These are phyloP conservation scores for Hibiscus tridactylites DNA, from an alignment of 345 rosid species.

Conservation along the genomic window DNA sequence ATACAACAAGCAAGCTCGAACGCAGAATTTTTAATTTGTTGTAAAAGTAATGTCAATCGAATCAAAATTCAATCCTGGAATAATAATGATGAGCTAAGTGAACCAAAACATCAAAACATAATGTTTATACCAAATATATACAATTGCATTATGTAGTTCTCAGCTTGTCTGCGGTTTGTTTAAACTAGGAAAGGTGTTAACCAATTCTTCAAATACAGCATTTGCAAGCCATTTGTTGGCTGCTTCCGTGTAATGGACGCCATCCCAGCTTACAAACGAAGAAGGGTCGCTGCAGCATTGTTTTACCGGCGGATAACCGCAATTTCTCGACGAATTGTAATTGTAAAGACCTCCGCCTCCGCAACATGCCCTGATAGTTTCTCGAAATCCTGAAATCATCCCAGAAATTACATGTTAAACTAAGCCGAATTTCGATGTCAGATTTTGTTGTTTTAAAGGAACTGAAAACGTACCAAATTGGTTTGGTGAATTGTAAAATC, in stretches of 20 bases:
- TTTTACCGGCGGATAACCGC: slow-evolving; percentile 19
- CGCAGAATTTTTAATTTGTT: too few species aligned
- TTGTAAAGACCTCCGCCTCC: slow-evolving; percentile 40
- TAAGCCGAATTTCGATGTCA: not conserved
- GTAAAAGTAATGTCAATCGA: too few species aligned
- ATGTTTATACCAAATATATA: too few species aligned
- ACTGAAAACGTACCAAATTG: slow-evolving; percentile 25
- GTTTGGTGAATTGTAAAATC: slow-evolving; percentile 21
- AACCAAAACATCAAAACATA: too few species aligned
- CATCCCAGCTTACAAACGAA: slow-evolving; percentile 36
- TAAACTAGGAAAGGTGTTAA: not conserved
- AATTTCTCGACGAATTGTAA: slow-evolving; percentile 11
- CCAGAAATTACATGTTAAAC: not conserved
- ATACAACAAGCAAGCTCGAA: too few species aligned
- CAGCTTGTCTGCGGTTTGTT: too few species aligned
- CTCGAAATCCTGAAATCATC: slow-evolving; percentile 20
- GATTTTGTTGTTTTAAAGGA: not conserved
- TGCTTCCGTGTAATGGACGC: slow-evolving; percentile 33
- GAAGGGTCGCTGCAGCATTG: slow-evolving; percentile 27
- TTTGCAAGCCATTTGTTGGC: slow-evolving; percentile 11
- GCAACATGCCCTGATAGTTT: slow-evolving; percentile 33
- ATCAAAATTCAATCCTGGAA: too few species aligned
- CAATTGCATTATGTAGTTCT: too few species aligned
- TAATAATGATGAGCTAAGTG: too few species aligned
- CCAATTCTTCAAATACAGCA: not conserved